phyloP scores from a whole-genome alignment of 495 filamentous ascomycete species.

The Penicillium cataractarum region DNA sequence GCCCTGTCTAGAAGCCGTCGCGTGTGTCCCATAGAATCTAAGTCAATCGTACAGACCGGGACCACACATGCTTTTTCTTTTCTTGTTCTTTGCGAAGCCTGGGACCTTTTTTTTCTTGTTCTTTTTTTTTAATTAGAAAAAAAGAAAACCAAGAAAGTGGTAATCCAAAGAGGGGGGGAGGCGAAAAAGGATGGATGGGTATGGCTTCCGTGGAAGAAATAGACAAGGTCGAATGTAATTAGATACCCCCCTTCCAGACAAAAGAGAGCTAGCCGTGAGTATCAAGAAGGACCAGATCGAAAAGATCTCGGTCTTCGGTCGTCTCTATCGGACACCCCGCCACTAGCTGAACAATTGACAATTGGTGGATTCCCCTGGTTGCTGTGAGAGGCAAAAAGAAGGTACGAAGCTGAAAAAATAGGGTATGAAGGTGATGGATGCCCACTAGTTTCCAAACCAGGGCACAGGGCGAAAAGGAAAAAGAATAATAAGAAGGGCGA shows the following conservation, averaged over 20 bases:
- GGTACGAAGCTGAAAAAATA: conserved; percentile 10
- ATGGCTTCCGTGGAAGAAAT: background rate
- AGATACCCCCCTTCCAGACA: conserved; percentile 4
- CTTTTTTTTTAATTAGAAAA: conserved; percentile 7
- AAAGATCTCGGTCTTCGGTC: background rate
- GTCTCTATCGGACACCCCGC: conserved; percentile 10
- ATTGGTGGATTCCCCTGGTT: background rate
- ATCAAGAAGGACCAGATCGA: conserved; percentile 11
- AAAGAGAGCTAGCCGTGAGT: conserved; percentile 3
- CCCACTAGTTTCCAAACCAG: conserved; percentile 1
- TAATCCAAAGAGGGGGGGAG: background rate
- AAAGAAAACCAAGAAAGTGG: background rate
- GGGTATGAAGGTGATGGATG: conserved; percentile 1
- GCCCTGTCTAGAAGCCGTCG: conserved; percentile 32
- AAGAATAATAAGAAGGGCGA: background rate
- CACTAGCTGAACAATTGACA: conserved; percentile 23
- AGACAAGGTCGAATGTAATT: conserved; percentile 15
- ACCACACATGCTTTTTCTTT: conserved; percentile 33
- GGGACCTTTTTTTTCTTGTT: background rate
- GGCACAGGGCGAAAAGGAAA: conserved; percentile 3
- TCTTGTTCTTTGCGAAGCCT: background rate
- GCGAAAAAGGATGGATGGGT: background rate
- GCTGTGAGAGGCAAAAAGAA: conserved; percentile 6
- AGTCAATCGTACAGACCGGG: conserved; percentile 35
- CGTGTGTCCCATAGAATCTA: conserved; percentile 43